These are phyloP conservation scores for Rhododendron vialii DNA, from an alignment of 148 eudicot genomes.

Conservation along the genomic window DNA sequence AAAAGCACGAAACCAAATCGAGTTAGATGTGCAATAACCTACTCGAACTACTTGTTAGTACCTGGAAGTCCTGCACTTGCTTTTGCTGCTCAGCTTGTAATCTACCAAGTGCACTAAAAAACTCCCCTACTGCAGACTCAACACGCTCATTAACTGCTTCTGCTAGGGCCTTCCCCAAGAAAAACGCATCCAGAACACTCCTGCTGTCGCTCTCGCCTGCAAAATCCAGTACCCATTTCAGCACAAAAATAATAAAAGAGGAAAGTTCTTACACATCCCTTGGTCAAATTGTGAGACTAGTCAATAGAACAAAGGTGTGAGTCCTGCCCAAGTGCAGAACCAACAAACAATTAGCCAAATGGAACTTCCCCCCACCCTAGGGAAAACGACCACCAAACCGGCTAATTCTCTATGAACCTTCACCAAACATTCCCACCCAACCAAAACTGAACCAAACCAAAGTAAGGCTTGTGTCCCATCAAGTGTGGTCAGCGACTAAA, in stretches of 20 bases:
- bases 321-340: not conserved
- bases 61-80: constrained; percentile 89
- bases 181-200: constrained; percentile 87
- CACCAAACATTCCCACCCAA: not conserved
- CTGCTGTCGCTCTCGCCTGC: constrained; percentile 76
- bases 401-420: not conserved
- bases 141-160: constrained; percentile 85
- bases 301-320: not conserved
- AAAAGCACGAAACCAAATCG: not conserved
- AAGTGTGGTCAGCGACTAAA: not conserved
- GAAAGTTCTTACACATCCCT: not conserved
- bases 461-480: not conserved
- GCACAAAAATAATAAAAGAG: not conserved
- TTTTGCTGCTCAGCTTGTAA: constrained; percentile 96
- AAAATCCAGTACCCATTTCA: constrained; percentile 4
- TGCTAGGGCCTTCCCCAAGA: constrained; percentile 90
- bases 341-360: not conserved
- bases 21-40: not conserved
- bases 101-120: constrained; percentile 76
- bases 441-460: not conserved
- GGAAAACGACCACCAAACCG: not conserved
- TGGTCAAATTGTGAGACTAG: not conserved
- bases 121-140: constrained; percentile 87
- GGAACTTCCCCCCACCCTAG: not conserved
- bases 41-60: constrained; percentile 13